Evolutionary conservation across 768 basidiomycete species (phyloP).

Genomic region (Rhizopogon roseolus): DNA sequence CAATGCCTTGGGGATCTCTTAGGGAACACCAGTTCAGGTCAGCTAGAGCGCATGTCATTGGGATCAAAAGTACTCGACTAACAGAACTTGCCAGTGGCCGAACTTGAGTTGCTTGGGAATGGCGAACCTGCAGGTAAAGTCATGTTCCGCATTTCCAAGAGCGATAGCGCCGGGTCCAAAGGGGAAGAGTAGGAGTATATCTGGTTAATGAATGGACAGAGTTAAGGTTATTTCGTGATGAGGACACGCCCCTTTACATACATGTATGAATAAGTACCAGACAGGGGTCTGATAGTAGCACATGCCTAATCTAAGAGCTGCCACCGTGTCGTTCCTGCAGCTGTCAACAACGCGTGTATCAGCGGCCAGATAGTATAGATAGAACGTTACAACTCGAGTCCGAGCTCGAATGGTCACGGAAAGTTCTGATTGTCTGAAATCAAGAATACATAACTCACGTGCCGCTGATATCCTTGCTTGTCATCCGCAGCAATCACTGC

Average conservation of each 20-base stretch:
- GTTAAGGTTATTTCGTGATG: background rate
- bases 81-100: slow-evolving; percentile 14
- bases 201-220: background rate
- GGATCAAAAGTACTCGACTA: background rate
- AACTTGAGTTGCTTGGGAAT: slow-evolving; percentile 26
- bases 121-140: slow-evolving; percentile 26
- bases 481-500: too few relatives aligned
- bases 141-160: slow-evolving; percentile 21
- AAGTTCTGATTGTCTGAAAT: background rate
- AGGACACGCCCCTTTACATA: background rate
- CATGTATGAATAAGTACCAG: background rate
- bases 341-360: background rate
- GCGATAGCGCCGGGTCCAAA: slow-evolving; percentile 3
- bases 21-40: slow-evolving; percentile 25
- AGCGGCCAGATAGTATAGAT: background rate
- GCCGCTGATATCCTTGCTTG: background rate
- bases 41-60: slow-evolving; percentile 4
- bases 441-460: background rate
- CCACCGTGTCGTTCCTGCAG: background rate
- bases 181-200: background rate
- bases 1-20: slow-evolving; percentile 27
- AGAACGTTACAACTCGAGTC: background rate
- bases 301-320: background rate
- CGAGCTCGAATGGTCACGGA: background rate
- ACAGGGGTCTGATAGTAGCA: too few relatives aligned